Evolutionary conservation across 2,329 filamentous ascomycete genomes (phyloP).

Genomic region (Amauroascus niger): DNA sequence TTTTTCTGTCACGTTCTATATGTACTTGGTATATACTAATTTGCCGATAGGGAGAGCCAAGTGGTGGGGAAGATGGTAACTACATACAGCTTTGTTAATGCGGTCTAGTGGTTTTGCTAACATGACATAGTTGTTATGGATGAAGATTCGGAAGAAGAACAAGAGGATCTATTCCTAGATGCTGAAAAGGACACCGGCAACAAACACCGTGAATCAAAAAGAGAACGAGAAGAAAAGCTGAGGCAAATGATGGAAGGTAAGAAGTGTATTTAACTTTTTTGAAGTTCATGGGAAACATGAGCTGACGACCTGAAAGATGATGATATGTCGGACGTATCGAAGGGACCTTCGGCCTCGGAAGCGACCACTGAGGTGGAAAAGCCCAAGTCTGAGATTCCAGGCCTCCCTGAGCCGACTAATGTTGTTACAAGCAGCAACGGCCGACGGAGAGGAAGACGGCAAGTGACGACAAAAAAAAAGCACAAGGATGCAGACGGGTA

Average conservation of each 20-base stretch:
- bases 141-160: slow-evolving; percentile 45
- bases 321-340: slow-evolving; percentile 49
- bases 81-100: background rate
- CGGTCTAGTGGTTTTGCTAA: background rate
- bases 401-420: slow-evolving; percentile 32
- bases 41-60: slow-evolving; percentile 26
- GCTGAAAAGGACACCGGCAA: slow-evolving; percentile 29
- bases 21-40: slow-evolving; percentile 16
- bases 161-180: slow-evolving; percentile 42
- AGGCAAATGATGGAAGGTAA: slow-evolving; percentile 67
- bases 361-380: slow-evolving; percentile 17
- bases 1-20: slow-evolving; percentile 20
- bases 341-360: slow-evolving; percentile 17
- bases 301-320: slow-evolving; percentile 39
- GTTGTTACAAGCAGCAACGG: slow-evolving; percentile 38
- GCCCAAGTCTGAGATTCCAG: slow-evolving; percentile 17
- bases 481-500: slow-evolving; percentile 83
- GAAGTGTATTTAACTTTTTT: background rate
- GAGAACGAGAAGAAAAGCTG: slow-evolving; percentile 57
- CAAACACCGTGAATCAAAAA: slow-evolving; percentile 41
- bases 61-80: slow-evolving; percentile 43
- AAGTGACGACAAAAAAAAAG: slow-evolving; percentile 79
- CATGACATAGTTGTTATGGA: slow-evolving; percentile 37
- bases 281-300: slow-evolving; percentile 15
- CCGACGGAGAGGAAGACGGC: slow-evolving; percentile 63